phyloP scores from a whole-genome alignment of 345 rosid species.

The Capsella bursapastoris region DNA sequence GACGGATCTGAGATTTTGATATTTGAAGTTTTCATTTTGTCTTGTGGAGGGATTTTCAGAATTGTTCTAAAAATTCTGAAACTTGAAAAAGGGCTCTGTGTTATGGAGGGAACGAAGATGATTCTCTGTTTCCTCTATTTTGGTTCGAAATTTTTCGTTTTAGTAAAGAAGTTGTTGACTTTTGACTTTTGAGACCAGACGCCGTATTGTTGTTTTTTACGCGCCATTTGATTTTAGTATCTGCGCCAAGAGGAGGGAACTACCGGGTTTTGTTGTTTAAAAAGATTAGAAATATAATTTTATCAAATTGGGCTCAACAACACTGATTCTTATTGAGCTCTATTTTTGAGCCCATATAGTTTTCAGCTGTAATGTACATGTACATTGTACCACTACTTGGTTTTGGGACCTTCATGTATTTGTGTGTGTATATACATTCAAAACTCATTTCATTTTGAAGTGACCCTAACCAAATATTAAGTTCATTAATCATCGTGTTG shows the following conservation, averaged over 20 bases:
- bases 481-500: not conserved
- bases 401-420: no score
- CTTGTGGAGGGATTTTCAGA: constrained; percentile 42
- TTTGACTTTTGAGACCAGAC: constrained; percentile 16
- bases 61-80: constrained; percentile 24
- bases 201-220: constrained; percentile 2
- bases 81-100: constrained; percentile 12
- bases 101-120: constrained; percentile 44
- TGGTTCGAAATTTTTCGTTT: constrained; percentile 21
- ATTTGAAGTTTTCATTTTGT: constrained; percentile 27
- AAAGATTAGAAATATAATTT: not conserved
- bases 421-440: no score
- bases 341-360: not conserved
- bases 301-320: constrained; percentile 2
- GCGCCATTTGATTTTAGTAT: constrained; percentile 38
- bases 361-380: no score
- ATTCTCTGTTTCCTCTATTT: constrained; percentile 11
- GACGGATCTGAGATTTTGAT: constrained; percentile 32
- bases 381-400: no score
- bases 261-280: not conserved
- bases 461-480: no score
- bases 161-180: constrained; percentile 17
- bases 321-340: constrained; percentile 9
- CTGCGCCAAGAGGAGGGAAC: constrained; percentile 37
- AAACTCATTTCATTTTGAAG: no score